Conservation (phyloP, 192 early-diverging fungal species). For the Coemansia sp. region DNA sequence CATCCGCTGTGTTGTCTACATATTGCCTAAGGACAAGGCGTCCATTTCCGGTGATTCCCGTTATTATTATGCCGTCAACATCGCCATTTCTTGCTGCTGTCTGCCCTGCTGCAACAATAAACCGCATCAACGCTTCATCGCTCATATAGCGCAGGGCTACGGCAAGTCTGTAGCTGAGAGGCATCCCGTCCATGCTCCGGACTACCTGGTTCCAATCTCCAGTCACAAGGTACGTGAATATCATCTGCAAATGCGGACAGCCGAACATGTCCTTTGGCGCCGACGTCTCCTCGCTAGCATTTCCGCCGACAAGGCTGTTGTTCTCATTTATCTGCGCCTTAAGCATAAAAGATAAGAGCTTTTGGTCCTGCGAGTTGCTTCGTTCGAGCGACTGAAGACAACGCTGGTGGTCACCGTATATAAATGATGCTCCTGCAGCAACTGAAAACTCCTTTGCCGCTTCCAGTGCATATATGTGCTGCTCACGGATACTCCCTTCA, state of each 20-base stretch:
- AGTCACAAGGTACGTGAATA: slow-evolving; percentile 84
- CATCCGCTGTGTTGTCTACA: slow-evolving; percentile 83
- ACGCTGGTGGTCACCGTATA: slow-evolving; percentile 74
- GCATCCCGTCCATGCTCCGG: slow-evolving; percentile 63
- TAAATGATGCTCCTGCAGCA: slow-evolving; percentile 87
- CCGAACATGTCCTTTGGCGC: slow-evolving; percentile 39
- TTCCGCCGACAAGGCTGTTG: slow-evolving; percentile 59
- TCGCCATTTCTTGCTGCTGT: slow-evolving; percentile 65
- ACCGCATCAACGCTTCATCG: slow-evolving; percentile 71
- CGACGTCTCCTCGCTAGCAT: slow-evolving; percentile 4
- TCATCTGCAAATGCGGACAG: slow-evolving; percentile 77
- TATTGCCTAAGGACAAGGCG: slow-evolving; percentile 76
- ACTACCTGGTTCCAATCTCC: slow-evolving; percentile 81
- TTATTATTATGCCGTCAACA: slow-evolving; percentile 80
- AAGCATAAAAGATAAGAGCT: slow-evolving; percentile 75
- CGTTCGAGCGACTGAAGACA: slow-evolving; percentile 63
- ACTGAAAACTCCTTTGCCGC: slow-evolving; percentile 68
- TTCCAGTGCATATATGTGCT: slow-evolving; percentile 60
- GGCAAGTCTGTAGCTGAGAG: slow-evolving; percentile 75
- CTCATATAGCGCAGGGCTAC: slow-evolving; percentile 83
- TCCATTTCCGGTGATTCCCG: slow-evolving; percentile 70
- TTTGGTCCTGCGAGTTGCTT: slow-evolving; percentile 54
- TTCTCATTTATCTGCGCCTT: slow-evolving; percentile 46
- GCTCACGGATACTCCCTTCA: slow-evolving; percentile 49
- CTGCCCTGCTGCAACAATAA: slow-evolving; percentile 58